phyloP scores from a whole-genome alignment of 2,329 filamentous ascomycete genomes.

The Pseudogymnoascus sp. region DNA sequence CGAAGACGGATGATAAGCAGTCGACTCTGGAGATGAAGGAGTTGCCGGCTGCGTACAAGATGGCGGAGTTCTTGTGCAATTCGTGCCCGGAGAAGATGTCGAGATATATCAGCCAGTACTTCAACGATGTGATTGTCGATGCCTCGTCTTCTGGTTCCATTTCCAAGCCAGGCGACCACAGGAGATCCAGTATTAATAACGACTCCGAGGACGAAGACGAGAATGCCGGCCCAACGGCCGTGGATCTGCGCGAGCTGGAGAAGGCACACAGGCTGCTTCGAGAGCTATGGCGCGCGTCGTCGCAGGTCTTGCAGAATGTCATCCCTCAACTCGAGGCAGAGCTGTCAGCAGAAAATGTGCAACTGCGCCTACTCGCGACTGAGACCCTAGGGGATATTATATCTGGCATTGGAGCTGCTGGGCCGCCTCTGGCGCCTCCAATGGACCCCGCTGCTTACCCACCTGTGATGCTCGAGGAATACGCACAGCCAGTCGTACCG shows the following conservation, averaged over 20 bases:
- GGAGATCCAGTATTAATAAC: constrained; percentile 40
- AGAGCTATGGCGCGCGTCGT: constrained; percentile 88
- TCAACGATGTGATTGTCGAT: constrained; percentile 92
- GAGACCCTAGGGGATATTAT: constrained; percentile 94
- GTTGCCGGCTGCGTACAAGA: constrained; percentile 86
- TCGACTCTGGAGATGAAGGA: constrained; percentile 78
- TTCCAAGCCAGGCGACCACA: constrained; percentile 42
- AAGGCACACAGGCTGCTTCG: constrained; percentile 86
- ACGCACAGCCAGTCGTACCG: constrained; percentile 43
- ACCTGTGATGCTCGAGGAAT: constrained; percentile 57
- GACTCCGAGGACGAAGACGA: constrained; percentile 54
- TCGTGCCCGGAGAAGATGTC: constrained; percentile 88
- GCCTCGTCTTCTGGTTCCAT: constrained; percentile 49
- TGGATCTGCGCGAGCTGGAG: constrained; percentile 76
- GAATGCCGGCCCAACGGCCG: constrained; percentile 59
- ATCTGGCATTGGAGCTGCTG: constrained; percentile 84
- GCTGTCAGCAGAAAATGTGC: constrained; percentile 78
- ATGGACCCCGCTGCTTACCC: constrained; percentile 82
- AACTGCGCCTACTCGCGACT: constrained; percentile 78
- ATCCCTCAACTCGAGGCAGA: constrained; percentile 91
- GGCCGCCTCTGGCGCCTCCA: constrained; percentile 61
- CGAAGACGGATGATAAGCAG: constrained; percentile 63
- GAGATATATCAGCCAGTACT: constrained; percentile 88
- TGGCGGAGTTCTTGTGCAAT: constrained; percentile 92
- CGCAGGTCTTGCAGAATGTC: constrained; percentile 82